Percentiles rank a stretch among this genome's conserved stretches.
phyloP scores from a whole-genome alignment of 1,284 basidiomycete species.

The Anthracocystis panici-leucophaei region DNA sequence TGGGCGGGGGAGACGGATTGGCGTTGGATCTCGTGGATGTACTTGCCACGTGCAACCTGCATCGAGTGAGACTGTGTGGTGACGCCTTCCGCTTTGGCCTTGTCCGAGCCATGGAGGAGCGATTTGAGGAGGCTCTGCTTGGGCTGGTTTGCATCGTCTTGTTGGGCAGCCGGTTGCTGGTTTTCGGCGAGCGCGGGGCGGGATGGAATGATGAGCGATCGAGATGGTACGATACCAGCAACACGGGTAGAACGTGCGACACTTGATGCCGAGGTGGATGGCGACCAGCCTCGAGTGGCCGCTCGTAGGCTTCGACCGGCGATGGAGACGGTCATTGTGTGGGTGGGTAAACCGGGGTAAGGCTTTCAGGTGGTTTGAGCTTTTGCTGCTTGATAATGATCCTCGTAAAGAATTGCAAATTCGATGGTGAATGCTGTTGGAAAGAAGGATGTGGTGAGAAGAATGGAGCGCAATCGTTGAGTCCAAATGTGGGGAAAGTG shows the following conservation, averaged over 20 bases:
- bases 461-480: not conserved
- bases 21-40: conserved; percentile 66
- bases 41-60: conserved; percentile 60
- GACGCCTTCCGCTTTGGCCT: conserved; percentile 52
- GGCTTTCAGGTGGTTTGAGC: not conserved
- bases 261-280: conserved; percentile 6
- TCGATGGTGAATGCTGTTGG: not conserved
- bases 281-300: conserved; percentile 24
- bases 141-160: conserved; percentile 13
- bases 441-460: conserved; percentile 1
- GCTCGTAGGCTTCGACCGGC: conserved; percentile 30
- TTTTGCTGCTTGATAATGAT: not conserved
- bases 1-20: conserved; percentile 59
- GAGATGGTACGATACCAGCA: conserved; percentile 21
- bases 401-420: not conserved
- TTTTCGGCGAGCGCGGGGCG: conserved; percentile 18
- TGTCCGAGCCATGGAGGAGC: conserved; percentile 60
- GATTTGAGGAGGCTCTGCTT: conserved; percentile 56
- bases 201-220: conserved; percentile 43
- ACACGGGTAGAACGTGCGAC: not conserved
- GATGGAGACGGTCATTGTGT: conserved; percentile 24
- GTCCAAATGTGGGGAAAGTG: conserved; percentile 31
- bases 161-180: not conserved
- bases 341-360: not conserved
- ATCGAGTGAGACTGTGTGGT: conserved; percentile 48